Evolutionary conservation across 805 yeast genomes (phyloP).

Genomic region (Saccharomycopsis fermentans): DNA sequence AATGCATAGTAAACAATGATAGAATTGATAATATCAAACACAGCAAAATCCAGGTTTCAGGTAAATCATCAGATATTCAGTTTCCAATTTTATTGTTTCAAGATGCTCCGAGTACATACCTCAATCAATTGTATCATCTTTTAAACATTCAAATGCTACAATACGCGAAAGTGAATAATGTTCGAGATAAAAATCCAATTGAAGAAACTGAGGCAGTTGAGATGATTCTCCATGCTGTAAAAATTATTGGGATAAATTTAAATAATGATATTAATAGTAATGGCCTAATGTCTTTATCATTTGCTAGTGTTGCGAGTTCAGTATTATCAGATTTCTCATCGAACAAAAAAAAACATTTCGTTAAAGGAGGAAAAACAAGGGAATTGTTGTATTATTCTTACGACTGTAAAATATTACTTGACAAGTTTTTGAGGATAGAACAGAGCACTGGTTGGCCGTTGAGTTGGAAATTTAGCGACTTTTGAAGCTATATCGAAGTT

Average conservation of each 20-base stretch:
- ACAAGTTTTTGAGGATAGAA: slow-evolving; percentile 9
- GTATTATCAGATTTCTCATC: slow-evolving; percentile 8
- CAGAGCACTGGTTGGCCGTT: slow-evolving; percentile 12
- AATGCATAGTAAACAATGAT: slow-evolving; percentile 8
- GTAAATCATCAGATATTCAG: background rate
- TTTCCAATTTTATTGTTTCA: slow-evolving; percentile 8
- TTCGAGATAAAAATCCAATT: background rate
- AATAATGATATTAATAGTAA: slow-evolving; percentile 3
- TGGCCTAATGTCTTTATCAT: slow-evolving; percentile 4
- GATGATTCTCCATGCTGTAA: slow-evolving; percentile 8
- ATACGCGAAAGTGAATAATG: background rate
- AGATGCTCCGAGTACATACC: background rate
- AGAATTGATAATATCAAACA: slow-evolving; percentile 3
- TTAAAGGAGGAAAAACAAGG: background rate
- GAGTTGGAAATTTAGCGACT: slow-evolving; percentile 17
- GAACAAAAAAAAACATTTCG: background rate
- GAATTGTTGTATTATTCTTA: slow-evolving; percentile 3
- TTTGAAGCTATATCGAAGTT: background rate
- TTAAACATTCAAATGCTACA: slow-evolving; percentile 2
- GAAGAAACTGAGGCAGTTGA: slow-evolving; percentile 1
- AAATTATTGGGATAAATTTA: slow-evolving; percentile 10
- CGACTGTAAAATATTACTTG: slow-evolving; percentile 11
- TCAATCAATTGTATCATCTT: slow-evolving; percentile 10
- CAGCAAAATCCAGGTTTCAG: slow-evolving; percentile 1
- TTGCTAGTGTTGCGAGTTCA: slow-evolving; percentile 10